Evolutionary conservation across 2,329 filamentous ascomycete genomes (phyloP), one percentile per base, ranked within the genome.

Genomic region (Aureobasidium mangrovei): DNA sequence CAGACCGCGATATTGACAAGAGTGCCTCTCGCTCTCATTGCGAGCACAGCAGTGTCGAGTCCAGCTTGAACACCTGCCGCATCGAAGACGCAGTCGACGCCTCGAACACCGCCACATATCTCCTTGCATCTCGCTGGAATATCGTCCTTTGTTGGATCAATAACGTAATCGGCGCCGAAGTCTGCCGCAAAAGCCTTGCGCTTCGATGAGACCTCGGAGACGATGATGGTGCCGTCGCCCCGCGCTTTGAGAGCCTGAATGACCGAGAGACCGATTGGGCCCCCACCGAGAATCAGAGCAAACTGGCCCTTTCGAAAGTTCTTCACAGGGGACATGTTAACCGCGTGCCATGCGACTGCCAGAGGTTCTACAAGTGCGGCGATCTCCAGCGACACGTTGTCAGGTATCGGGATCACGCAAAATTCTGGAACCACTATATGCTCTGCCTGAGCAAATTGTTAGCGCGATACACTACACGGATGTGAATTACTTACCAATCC

Each of bases 1-100:
- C 76, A 79, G 36, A 80, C 75, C 7, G 77, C 77, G 49, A 80
- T 77, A 54, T 80, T 80, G 54, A 80, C 72, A 31, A 79, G 67
- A 2, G 74, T 78, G 3, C 77, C 77, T 41, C 74, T 62, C 9
- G 75, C 74, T 38, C 75, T 71, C 32, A 77, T 67, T 0, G 75
- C 73, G 38, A 72, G 69, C 9, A 79, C 67, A 1, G 74, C 77
- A 51, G 71, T 65, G 52, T 78, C 73, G 5, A 80, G 67, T 6
- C 71, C 75, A 4, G 69, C 61, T 60, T 79, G 77, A 9, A 79
- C 75, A 8, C 77, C 77, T 1, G 77, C 76, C 31, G 73, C 74
- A 59, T 80, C 77, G 58, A 74, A 80, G 0, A 71, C 74, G 5
- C 79, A 67, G 58, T 79, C 70, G 4, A 74, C 74, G 18, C 77